These are phyloP conservation scores for Dactylellina cionopaga DNA, from an alignment of 2,329 filamentous ascomycete species.

Conservation along the genomic window DNA sequence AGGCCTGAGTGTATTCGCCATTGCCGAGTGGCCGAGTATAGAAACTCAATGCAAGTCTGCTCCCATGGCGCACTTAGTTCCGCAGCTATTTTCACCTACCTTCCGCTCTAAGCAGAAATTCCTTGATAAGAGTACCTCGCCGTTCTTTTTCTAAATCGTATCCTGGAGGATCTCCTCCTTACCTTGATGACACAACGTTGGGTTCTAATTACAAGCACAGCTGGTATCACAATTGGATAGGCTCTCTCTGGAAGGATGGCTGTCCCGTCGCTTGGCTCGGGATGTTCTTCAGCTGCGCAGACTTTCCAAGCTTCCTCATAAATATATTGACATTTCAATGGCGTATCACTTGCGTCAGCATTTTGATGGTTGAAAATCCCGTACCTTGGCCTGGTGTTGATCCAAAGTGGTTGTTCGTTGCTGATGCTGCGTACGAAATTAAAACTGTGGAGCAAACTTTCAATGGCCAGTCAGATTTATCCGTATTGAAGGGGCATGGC, in stretches of 20 bases:
- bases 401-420: slow-evolving; percentile 20
- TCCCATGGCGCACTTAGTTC: slow-evolving; percentile 22
- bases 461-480: slow-evolving; percentile 48
- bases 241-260: slow-evolving; percentile 1
- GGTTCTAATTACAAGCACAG: background rate
- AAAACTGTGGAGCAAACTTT: slow-evolving; percentile 36
- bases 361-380: slow-evolving; percentile 10
- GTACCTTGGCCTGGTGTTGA: slow-evolving; percentile 14
- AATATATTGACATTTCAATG: slow-evolving; percentile 29
- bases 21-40: slow-evolving; percentile 45
- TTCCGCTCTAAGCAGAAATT: slow-evolving; percentile 45
- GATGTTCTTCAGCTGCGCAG: slow-evolving; percentile 13
- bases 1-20: slow-evolving; percentile 25
- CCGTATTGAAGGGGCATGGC: slow-evolving; percentile 50
- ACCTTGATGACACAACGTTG: slow-evolving; percentile 14
- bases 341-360: slow-evolving; percentile 50
- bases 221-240: slow-evolving; percentile 33
- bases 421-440: slow-evolving; percentile 41
- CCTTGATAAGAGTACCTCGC: slow-evolving; percentile 40
- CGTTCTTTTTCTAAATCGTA: slow-evolving; percentile 26
- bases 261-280: slow-evolving; percentile 29
- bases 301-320: slow-evolving; percentile 33
- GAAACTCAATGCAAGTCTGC: slow-evolving; percentile 45
- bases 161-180: slow-evolving; percentile 10
- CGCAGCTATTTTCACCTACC: slow-evolving; percentile 29